Percentiles rank a stretch among this genome's conserved stretches.
Evolutionary conservation across 2,329 filamentous ascomycete species (phyloP).

Genomic region (Hymenoscyphus fructigenus): DNA sequence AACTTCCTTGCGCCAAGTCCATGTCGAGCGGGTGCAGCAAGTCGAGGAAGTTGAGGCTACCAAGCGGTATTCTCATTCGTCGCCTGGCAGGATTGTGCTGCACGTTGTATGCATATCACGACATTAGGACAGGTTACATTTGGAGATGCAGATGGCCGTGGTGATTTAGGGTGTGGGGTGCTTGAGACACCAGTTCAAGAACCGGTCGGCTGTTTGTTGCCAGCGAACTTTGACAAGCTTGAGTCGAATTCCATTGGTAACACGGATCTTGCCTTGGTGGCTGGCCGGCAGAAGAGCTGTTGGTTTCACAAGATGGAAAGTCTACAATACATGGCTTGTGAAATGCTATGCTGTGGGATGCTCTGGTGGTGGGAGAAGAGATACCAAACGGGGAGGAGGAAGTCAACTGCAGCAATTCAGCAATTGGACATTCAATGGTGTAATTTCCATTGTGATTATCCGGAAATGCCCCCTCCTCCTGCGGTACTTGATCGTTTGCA

Average conservation of each 20-base stretch:
- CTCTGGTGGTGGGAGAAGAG: not conserved
- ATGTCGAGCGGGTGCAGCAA: not conserved
- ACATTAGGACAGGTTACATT: conserved; percentile 21
- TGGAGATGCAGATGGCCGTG: conserved; percentile 23
- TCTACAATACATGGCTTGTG: not conserved
- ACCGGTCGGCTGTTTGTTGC: conserved; percentile 1
- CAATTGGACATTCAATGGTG: not conserved
- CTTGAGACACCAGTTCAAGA: conserved; percentile 11
- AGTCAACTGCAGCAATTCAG: not conserved
- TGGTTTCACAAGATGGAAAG: not conserved
- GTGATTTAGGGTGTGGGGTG: conserved; percentile 21
- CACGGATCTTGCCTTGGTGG: not conserved
- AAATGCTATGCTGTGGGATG: not conserved
- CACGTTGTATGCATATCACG: conserved; percentile 26
- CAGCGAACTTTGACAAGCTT: not conserved
- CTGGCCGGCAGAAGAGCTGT: not conserved
- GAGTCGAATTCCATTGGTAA: not conserved
- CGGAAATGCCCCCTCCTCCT: not conserved
- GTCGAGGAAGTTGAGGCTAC: conserved; percentile 21
- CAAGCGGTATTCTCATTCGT: conserved; percentile 20
- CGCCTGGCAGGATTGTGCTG: conserved; percentile 8
- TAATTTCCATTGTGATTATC: not conserved
- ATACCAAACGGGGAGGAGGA: not conserved
- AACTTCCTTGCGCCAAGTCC: conserved; percentile 3
- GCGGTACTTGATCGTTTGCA: no score